A percentile compares a stretch with the other conserved stretches of the same genome.
Evolutionary conservation across 192 early-diverging fungal genomes (phyloP).

Genomic region (Dispira parvispora): DNA sequence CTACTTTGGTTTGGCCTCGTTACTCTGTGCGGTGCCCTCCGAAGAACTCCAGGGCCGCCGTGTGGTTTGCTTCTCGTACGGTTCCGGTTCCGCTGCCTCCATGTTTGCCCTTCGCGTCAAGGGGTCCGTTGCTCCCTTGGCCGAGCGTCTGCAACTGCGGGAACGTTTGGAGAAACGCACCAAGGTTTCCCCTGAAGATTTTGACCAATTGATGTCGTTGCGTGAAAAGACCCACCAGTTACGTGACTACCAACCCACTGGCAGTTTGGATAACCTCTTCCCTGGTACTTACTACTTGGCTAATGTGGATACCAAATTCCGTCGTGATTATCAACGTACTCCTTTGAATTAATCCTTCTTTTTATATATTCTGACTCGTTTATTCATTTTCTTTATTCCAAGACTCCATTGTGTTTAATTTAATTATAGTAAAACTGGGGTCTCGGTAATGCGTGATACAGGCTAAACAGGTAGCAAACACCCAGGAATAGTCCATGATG

Average conservation of each 20-base stretch:
- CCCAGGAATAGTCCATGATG: no score
- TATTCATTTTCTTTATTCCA: background rate
- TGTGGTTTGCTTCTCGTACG: slow-evolving; percentile 84
- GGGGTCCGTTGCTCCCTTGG: slow-evolving; percentile 41
- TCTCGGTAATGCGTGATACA: no score
- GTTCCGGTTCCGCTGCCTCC: slow-evolving; percentile 86
- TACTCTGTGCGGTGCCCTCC: slow-evolving; percentile 54
- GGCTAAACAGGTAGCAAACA: no score
- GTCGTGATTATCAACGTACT: slow-evolving; percentile 65
- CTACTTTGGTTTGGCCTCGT: slow-evolving; percentile 57
- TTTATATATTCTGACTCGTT: background rate
- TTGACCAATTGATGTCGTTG: slow-evolving; percentile 64
- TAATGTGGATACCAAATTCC: slow-evolving; percentile 80
- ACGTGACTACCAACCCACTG: slow-evolving; percentile 62
- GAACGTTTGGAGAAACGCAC: slow-evolving; percentile 57
- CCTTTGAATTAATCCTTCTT: slow-evolving; percentile 11
- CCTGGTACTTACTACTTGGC: slow-evolving; percentile 80
- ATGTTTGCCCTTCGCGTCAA: slow-evolving; percentile 83
- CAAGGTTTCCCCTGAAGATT: slow-evolving; percentile 54
- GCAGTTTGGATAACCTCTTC: slow-evolving; percentile 44
- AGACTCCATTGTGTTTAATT: no score
- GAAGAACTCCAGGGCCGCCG: slow-evolving; percentile 68
- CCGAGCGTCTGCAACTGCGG: slow-evolving; percentile 41
- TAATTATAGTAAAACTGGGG: no score
- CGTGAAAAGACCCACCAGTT: slow-evolving; percentile 76